Evolutionary conservation across 2,329 filamentous ascomycete genomes (phyloP).

Genomic region (Fusarium acutatum): DNA sequence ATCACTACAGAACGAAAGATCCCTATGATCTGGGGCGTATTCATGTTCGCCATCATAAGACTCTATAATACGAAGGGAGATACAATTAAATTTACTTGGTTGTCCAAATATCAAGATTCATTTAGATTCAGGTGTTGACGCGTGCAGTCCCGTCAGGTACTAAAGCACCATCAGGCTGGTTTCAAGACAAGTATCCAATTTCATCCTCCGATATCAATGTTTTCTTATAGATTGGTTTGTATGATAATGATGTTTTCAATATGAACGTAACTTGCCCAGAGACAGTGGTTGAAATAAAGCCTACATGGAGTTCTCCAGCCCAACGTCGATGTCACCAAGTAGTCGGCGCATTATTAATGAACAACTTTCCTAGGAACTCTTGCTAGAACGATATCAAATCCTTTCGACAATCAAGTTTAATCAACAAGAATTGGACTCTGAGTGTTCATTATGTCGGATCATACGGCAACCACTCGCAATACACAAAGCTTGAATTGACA

Average conservation of each 20-base stretch:
- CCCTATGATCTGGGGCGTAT: background rate
- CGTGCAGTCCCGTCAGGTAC: no score
- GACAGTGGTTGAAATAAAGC: background rate
- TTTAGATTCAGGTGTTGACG: no score
- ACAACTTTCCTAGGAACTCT: background rate
- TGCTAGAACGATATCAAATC: no score
- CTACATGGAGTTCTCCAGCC: background rate
- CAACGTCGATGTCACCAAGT: background rate
- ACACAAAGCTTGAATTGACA: background rate
- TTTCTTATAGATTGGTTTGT: background rate
- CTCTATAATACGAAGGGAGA: fast-evolving
- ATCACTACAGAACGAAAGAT: background rate
- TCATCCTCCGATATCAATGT: background rate
- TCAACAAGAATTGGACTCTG: background rate
- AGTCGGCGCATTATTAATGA: background rate
- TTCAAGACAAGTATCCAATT: background rate
- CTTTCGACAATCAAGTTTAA: background rate
- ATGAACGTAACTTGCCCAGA: background rate
- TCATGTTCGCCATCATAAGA: background rate
- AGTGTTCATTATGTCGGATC: background rate
- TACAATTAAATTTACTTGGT: background rate
- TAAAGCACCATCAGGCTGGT: background rate
- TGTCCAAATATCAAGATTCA: no score
- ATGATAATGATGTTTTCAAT: background rate
- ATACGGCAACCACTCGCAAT: background rate